Evolutionary conservation across 1,139 yeast species (phyloP).

Genomic region (Candida tropicalis): DNA sequence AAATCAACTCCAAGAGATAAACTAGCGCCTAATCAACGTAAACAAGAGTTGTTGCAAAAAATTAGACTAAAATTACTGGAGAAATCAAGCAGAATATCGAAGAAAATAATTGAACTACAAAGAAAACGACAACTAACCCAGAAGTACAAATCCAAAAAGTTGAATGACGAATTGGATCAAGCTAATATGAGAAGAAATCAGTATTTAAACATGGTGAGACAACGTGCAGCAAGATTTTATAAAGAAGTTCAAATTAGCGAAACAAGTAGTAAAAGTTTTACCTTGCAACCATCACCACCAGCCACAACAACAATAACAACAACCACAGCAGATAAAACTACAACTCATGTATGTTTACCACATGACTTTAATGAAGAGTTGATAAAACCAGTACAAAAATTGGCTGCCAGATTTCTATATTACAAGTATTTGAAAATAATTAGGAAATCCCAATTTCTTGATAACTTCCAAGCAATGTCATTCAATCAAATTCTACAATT

Average conservation of each 20-base stretch:
- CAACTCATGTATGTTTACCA: not conserved
- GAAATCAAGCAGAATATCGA: constrained; percentile 18
- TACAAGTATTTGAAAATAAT: constrained; percentile 10
- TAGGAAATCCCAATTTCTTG: constrained; percentile 14
- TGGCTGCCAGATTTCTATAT: constrained; percentile 10
- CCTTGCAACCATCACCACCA: constrained; percentile 1
- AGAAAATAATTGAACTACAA: constrained; percentile 18
- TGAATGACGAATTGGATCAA: constrained; percentile 16
- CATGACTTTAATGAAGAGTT: not conserved
- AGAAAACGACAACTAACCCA: constrained; percentile 13
- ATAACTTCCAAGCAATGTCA: constrained; percentile 13
- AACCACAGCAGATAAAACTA: not conserved
- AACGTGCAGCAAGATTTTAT: constrained; percentile 18
- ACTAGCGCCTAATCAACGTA: constrained; percentile 6
- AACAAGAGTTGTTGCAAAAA: constrained; percentile 9
- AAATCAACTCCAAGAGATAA: constrained; percentile 12
- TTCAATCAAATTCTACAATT: constrained; percentile 14
- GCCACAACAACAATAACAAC: no score
- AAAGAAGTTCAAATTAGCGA: constrained; percentile 6
- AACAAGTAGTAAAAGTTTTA: not conserved
- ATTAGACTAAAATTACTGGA: constrained; percentile 17
- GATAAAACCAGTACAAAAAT: constrained; percentile 6
- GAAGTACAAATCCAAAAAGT: constrained; percentile 14
- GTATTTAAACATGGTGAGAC: constrained; percentile 19
- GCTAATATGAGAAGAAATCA: constrained; percentile 23